A percentile compares a stretch with the other conserved stretches of the same genome.
These are phyloP conservation scores for Ceratobasidium theobromae DNA, from an alignment of 1,284 basidiomycete genomes.

Conservation along the genomic window DNA sequence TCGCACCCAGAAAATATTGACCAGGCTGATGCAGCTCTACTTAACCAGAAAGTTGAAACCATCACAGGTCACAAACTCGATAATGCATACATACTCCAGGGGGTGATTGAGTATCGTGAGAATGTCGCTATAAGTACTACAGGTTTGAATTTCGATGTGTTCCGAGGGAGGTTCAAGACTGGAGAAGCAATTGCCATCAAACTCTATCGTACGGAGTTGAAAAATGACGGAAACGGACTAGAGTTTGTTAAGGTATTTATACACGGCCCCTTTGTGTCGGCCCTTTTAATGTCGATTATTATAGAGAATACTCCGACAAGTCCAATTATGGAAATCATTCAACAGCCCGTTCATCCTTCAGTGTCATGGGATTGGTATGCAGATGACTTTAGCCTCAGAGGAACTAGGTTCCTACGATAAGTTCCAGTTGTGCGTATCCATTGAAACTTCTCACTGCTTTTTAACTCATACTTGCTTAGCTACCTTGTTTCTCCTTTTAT, in stretches of 20 bases:
- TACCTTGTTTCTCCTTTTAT: slow-evolving; percentile 19
- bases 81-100: background rate
- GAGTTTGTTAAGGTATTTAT: slow-evolving; percentile 3
- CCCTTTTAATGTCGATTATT: background rate
- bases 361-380: slow-evolving; percentile 20
- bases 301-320: slow-evolving; percentile 15
- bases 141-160: slow-evolving; percentile 7
- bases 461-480: background rate
- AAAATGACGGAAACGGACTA: background rate
- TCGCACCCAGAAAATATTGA: background rate
- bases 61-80: background rate
- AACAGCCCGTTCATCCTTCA: slow-evolving; percentile 1
- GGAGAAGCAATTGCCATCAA: slow-evolving; percentile 22
- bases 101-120: background rate
- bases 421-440: slow-evolving; percentile 13
- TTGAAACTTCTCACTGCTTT: background rate
- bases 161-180: background rate
- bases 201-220: background rate
- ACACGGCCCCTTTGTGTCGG: too few relatives aligned
- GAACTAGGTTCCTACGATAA: background rate
- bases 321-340: slow-evolving; percentile 14
- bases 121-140: background rate
- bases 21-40: background rate
- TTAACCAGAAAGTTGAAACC: background rate
- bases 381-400: background rate